Conservation (phyloP, 2,329 filamentous ascomycete species). For the Ophiostoma quercus region DNA sequence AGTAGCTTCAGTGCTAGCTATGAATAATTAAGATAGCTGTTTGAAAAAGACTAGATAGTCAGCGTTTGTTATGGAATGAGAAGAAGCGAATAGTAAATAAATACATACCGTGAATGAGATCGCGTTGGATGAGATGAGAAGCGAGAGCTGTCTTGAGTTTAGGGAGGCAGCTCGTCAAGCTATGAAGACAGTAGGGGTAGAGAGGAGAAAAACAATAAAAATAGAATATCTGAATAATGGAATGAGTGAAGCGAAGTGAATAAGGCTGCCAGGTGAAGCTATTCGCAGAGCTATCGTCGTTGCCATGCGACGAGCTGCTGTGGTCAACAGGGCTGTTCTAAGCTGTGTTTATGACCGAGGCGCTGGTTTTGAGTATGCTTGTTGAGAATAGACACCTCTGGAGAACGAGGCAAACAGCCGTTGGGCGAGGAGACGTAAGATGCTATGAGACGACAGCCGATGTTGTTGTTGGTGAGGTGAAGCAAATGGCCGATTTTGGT, state of each 20-base stretch:
- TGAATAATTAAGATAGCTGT: neutral
- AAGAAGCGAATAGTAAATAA: neutral
- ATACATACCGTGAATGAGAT: neutral
- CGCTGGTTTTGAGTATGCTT: neutral
- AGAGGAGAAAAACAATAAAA: neutral
- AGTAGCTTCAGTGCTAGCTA: neutral
- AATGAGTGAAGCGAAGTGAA: neutral
- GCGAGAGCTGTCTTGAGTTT: neutral
- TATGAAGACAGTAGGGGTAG: neutral
- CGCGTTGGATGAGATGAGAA: neutral
- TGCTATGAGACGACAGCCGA: neutral
- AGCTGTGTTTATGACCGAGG: too few relatives aligned
- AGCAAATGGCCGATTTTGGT: constrained; percentile 22
- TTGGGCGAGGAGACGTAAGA: neutral
- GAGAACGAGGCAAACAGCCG: neutral
- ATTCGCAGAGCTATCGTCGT: neutral
- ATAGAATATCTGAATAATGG: neutral
- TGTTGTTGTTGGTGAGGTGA: constrained; percentile 14
- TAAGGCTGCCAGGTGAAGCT: neutral
- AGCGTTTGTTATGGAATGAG: too few relatives aligned
- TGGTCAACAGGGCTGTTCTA: neutral
- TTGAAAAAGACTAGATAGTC: too few relatives aligned
- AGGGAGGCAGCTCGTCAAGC: neutral
- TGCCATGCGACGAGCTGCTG: neutral
- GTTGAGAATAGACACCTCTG: neutral